A percentile compares a stretch with the other conserved stretches of the same genome.
Conservation (phyloP, 2,329 filamentous ascomycete species). For the Alternaria consortialis region DNA sequence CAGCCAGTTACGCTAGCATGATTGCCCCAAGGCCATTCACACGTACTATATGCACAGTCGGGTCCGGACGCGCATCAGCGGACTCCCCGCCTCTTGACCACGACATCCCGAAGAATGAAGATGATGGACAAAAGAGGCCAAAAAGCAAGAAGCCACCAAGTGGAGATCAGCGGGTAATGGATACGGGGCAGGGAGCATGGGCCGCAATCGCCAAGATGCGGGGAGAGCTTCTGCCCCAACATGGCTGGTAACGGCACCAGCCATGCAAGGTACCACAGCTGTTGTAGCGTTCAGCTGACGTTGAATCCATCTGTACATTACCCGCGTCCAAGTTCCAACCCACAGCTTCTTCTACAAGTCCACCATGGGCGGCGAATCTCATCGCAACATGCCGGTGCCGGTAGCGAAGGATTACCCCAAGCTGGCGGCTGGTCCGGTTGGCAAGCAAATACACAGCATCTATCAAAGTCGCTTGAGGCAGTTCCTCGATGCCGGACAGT, state of each 20-base stretch:
- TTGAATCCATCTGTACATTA: slow-evolving; percentile 5
- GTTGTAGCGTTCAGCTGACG: slow-evolving; percentile 20
- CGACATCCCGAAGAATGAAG: not conserved
- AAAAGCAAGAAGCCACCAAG: not conserved
- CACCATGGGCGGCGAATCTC: slow-evolving; percentile 50
- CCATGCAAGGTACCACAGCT: slow-evolving; percentile 38
- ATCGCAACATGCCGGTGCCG: slow-evolving; percentile 37
- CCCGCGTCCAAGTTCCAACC: not conserved
- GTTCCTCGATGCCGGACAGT: slow-evolving; percentile 78
- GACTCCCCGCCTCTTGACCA: not conserved
- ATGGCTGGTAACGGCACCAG: slow-evolving; percentile 6
- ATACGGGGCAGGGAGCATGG: slow-evolving; percentile 20
- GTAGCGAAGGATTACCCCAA: slow-evolving; percentile 43
- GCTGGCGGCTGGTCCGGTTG: slow-evolving; percentile 49
- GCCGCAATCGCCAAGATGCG: slow-evolving; percentile 31
- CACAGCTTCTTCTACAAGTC: slow-evolving; percentile 7
- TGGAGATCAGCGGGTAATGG: slow-evolving; percentile 17
- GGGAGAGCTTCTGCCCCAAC: slow-evolving; percentile 33
- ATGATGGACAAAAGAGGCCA: not conserved
- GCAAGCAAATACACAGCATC: slow-evolving; percentile 74
- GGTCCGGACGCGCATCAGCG: not conserved
- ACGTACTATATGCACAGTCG: not conserved
- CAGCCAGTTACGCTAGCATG: not conserved
- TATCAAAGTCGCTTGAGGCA: slow-evolving; percentile 84
- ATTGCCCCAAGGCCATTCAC: not conserved